phyloP scores from a whole-genome alignment of 371 early-diverging fungal species.

The Syncephalastrum contaminatum region DNA sequence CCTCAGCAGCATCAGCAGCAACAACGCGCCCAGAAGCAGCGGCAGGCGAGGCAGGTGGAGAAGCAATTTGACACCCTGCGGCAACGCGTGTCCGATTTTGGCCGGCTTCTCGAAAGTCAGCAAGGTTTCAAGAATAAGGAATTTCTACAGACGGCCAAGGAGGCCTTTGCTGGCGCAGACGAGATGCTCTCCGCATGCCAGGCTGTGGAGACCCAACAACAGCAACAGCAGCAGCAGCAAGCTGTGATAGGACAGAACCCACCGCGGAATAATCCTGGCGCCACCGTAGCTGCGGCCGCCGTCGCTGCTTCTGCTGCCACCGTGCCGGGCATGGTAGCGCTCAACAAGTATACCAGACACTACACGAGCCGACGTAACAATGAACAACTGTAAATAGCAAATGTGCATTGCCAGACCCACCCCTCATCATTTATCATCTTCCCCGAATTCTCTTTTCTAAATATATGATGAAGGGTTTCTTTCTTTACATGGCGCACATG shows the following conservation, averaged over 20 bases:
- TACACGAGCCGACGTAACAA: conserved; percentile 15
- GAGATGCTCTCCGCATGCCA: conserved; percentile 43
- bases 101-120: conserved; percentile 32
- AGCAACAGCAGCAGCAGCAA: conserved; percentile 9
- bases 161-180: conserved; percentile 37
- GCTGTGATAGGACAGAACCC: neutral
- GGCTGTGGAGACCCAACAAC: conserved; percentile 18
- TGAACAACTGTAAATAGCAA: too few relatives aligned
- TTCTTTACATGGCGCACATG: too few relatives aligned
- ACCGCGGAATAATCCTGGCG: too few relatives aligned
- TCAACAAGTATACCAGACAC: conserved; percentile 43
- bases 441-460: too few relatives aligned
- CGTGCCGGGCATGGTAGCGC: conserved; percentile 6
- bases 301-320: neutral
- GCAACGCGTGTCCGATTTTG: conserved; percentile 35
- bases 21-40: conserved; percentile 18
- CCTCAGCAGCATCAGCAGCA: conserved; percentile 20
- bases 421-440: too few relatives aligned
- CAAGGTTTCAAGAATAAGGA: conserved; percentile 31
- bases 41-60: conserved; percentile 31
- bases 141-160: conserved; percentile 36
- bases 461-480: too few relatives aligned
- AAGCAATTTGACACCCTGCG: conserved; percentile 34
- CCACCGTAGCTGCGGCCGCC: neutral
- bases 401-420: too few relatives aligned